Conservation (phyloP, 257 asterid species). For the Apocynum venetum region DNA sequence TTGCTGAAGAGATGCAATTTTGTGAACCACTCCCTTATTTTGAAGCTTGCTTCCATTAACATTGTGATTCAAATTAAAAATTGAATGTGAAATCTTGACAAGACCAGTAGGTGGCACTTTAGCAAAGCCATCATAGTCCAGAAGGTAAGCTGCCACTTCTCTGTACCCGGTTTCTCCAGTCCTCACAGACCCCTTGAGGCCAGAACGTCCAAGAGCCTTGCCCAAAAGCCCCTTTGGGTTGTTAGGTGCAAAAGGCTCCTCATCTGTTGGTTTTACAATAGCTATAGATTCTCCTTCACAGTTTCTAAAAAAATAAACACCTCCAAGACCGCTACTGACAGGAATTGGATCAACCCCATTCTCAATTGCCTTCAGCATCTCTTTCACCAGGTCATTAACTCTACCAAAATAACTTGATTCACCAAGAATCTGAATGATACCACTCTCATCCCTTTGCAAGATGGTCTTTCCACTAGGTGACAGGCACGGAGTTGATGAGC, state of each 20-base stretch:
- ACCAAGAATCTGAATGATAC: constrained; percentile 17
- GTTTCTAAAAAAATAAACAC: constrained; percentile 18
- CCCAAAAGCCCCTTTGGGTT: constrained; percentile 23
- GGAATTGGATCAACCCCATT: constrained; percentile 12
- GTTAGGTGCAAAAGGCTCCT: constrained; percentile 24
- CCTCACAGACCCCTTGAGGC: constrained; percentile 17
- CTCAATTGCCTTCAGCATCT: constrained; percentile 14
- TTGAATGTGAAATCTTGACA: constrained; percentile 19
- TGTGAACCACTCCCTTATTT: constrained; percentile 6
- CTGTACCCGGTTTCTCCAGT: constrained; percentile 23
- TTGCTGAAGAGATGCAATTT: constrained; percentile 21
- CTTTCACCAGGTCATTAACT: constrained; percentile 3
- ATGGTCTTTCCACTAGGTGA: constrained; percentile 9
- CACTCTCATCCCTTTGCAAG: constrained; percentile 5
- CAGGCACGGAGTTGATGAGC: constrained; percentile 22
- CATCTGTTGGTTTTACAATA: constrained; percentile 25
- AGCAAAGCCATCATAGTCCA: constrained; percentile 18
- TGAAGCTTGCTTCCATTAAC: constrained; percentile 13
- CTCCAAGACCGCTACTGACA: constrained; percentile 14
- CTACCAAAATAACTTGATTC: neutral
- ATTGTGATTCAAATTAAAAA: constrained; percentile 18
- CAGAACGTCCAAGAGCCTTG: constrained; percentile 19
- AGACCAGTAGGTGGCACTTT: constrained; percentile 24
- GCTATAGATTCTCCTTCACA: constrained; percentile 8
- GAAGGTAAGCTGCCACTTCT: constrained; percentile 24